A percentile compares a stretch with the other conserved stretches of the same genome.
Conservation (phyloP, 2,329 filamentous ascomycete species). For the Escovopsis sp. region DNA sequence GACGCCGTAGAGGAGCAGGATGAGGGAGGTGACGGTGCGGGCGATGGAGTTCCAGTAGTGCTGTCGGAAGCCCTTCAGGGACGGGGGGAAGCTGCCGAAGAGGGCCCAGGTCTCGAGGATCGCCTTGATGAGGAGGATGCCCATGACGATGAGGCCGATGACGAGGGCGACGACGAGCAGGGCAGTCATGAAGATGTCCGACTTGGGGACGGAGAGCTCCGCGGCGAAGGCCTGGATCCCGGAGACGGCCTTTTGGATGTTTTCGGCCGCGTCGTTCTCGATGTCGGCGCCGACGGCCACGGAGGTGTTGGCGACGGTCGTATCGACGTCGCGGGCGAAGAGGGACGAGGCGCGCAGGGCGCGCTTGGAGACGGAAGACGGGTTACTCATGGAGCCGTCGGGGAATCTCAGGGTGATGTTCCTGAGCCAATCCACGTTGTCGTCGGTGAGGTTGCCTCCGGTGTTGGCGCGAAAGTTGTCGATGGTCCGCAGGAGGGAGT, state of each 20-base stretch:
- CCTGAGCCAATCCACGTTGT: constrained; percentile 59
- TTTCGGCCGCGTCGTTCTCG: constrained; percentile 6
- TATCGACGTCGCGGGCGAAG: constrained; percentile 36
- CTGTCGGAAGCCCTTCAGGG: constrained; percentile 72
- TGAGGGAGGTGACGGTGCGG: constrained; percentile 76
- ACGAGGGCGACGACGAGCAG: constrained; percentile 79
- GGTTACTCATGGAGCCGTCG: constrained; percentile 38
- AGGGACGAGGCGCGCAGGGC: constrained; percentile 29
- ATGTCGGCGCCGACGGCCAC: constrained; percentile 12
- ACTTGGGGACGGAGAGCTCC: constrained; percentile 67
- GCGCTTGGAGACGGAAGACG: constrained; percentile 36
- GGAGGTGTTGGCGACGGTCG: constrained; percentile 25
- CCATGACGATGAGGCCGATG: constrained; percentile 67
- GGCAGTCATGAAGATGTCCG: constrained; percentile 93
- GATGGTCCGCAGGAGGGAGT: constrained; percentile 63
- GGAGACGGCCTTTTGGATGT: constrained; percentile 36
- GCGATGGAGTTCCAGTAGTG: constrained; percentile 92
- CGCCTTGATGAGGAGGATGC: constrained; percentile 80
- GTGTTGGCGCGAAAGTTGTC: constrained; percentile 69
- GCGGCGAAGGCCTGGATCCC: constrained; percentile 77
- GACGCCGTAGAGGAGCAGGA: constrained; percentile 81
- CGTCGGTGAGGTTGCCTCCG: constrained; percentile 72
- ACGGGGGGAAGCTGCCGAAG: constrained; percentile 73
- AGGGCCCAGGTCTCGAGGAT: constrained; percentile 83
- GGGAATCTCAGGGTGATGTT: constrained; percentile 63